phyloP scores from a whole-genome alignment of 805 yeast genomes.

The Ascoidea asiatica region DNA sequence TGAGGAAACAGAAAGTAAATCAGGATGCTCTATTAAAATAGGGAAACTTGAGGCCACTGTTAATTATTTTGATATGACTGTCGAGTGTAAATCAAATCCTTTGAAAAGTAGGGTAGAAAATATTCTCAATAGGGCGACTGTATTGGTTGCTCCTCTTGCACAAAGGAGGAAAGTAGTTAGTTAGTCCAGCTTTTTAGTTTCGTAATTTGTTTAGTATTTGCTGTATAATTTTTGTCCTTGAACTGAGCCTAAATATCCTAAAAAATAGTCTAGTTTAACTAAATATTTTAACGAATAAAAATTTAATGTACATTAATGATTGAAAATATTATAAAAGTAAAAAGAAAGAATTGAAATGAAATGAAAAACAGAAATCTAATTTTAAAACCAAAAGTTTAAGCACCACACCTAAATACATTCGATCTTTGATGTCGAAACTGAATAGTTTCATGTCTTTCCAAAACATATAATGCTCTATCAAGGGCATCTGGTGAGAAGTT shows the following conservation, averaged over 20 bases:
- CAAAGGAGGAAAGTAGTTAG: conserved; percentile 21
- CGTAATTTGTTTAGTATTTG: too few relatives aligned
- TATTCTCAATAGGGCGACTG: conserved; percentile 64
- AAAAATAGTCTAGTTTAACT: too few relatives aligned
- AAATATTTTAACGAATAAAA: too few relatives aligned
- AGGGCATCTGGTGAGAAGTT: conserved; percentile 56
- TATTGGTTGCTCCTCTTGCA: conserved; percentile 73
- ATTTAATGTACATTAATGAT: too few relatives aligned
- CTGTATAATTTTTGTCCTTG: too few relatives aligned
- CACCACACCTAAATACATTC: conserved; percentile 64
- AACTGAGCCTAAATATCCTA: too few relatives aligned
- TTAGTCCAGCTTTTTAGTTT: too few relatives aligned
- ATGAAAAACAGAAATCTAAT: not conserved
- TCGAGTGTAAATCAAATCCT: conserved; percentile 62
- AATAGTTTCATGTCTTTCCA: conserved; percentile 81
- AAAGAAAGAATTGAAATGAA: too few relatives aligned
- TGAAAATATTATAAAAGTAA: too few relatives aligned
- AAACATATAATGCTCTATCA: conserved; percentile 66
- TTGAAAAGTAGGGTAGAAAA: conserved; percentile 73
- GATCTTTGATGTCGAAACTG: conserved; percentile 81
- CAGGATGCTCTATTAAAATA: conserved; percentile 48
- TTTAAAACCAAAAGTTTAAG: conserved; percentile 17
- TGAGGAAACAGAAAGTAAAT: conserved; percentile 22
- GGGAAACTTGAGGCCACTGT: conserved; percentile 68
- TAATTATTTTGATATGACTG: conserved; percentile 49